Percentiles rank a stretch among this genome's conserved stretches.
Evolutionary conservation across 2,329 filamentous ascomycete species (phyloP).

Genomic region (Fusarium keratoplasticum): DNA sequence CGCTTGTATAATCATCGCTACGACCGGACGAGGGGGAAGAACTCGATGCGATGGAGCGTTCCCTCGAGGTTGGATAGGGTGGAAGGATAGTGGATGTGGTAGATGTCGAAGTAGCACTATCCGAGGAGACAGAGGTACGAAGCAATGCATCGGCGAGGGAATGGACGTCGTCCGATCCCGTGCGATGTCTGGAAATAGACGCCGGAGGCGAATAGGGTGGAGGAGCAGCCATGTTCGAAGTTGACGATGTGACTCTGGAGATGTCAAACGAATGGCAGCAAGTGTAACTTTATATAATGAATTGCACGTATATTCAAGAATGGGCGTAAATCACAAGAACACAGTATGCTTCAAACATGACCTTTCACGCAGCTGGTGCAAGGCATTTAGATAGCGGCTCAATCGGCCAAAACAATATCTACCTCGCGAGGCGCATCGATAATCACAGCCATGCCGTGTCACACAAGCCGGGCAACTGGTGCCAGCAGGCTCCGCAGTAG

Average conservation of each 20-base stretch:
- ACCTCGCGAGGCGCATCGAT: not conserved
- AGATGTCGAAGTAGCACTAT: constrained; percentile 1
- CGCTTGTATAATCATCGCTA: not conserved
- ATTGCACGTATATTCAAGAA: not conserved
- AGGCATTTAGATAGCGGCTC: not conserved
- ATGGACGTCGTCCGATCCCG: not conserved
- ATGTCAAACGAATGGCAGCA: not conserved
- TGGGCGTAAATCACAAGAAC: not conserved
- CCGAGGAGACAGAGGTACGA: not conserved
- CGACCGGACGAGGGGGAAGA: not conserved
- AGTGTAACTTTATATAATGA: constrained; percentile 9
- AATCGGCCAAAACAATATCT: not conserved
- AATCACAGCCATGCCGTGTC: not conserved
- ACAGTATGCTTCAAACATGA: not conserved
- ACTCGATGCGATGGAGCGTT: not conserved
- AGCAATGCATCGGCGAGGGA: not conserved
- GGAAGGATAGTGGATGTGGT: constrained; percentile 11
- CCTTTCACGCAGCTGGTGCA: not conserved
- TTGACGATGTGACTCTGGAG: not conserved
- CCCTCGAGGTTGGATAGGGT: constrained; percentile 12
- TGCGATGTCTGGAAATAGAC: not conserved
- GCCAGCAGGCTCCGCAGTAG: not conserved
- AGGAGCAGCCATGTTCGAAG: constrained; percentile 11
- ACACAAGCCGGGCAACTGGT: constrained; percentile 2
- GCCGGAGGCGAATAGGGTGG: constrained; percentile 17